Percentiles rank a stretch among this genome's conserved stretches.
phyloP scores from a whole-genome alignment of 2,329 filamentous ascomycete species.

The Cadophora malorum region DNA sequence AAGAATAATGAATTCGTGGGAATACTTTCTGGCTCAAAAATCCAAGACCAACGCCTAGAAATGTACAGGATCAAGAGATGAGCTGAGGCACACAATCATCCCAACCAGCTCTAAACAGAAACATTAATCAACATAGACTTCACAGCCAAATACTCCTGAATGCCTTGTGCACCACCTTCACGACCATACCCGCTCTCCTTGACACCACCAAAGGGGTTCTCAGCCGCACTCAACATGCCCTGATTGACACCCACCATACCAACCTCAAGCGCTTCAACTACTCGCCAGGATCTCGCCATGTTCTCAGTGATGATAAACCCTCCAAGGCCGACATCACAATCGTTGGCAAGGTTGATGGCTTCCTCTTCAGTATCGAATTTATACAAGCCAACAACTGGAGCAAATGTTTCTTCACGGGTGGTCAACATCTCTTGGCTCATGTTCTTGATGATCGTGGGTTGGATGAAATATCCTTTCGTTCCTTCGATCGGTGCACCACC shows the following conservation, averaged over 20 bases:
- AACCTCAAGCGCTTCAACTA: conserved; percentile 56
- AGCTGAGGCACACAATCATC: not conserved
- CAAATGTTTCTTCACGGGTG: conserved; percentile 51
- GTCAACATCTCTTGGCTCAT: conserved; percentile 34
- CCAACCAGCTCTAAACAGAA: conserved; percentile 12
- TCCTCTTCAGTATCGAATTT: conserved; percentile 64
- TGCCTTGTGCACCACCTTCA: conserved; percentile 79
- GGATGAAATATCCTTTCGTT: conserved; percentile 32
- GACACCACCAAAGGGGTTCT: conserved; percentile 72
- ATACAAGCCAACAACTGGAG: conserved; percentile 65
- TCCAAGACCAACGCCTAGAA: too few relatives aligned
- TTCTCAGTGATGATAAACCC: conserved; percentile 58
- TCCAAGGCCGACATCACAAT: conserved; percentile 62
- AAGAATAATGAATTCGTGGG: too few relatives aligned
- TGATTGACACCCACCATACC: conserved; percentile 46
- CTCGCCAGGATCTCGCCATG: conserved; percentile 47
- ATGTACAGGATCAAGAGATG: not conserved
- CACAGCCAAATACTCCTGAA: conserved; percentile 76
- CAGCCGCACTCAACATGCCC: conserved; percentile 32
- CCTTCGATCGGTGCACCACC: conserved; percentile 42
- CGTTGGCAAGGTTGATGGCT: conserved; percentile 59
- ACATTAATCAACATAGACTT: conserved; percentile 54
- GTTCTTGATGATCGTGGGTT: conserved; percentile 35
- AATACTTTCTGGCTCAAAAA: too few relatives aligned
- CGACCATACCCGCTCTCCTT: conserved; percentile 83